phyloP scores from a whole-genome alignment of 2,329 filamentous ascomycete genomes.

The Neonectria punicea region DNA sequence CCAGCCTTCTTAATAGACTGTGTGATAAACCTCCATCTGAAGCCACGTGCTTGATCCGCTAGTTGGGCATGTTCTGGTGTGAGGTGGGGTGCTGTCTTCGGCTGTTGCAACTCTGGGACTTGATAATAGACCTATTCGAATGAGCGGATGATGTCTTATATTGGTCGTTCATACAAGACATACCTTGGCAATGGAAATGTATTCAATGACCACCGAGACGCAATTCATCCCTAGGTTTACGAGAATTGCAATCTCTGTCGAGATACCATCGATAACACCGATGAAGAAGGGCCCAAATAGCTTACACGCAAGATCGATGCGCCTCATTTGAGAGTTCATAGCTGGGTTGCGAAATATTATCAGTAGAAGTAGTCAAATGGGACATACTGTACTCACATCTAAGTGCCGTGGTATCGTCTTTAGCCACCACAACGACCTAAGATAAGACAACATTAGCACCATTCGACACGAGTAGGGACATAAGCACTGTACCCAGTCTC shows the following conservation, averaged over 20 bases:
- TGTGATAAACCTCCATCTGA: constrained; percentile 7
- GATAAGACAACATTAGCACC: constrained; percentile 15
- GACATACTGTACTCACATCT: constrained; percentile 24
- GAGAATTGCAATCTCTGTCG: constrained; percentile 60
- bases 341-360: constrained; percentile 37
- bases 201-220: constrained; percentile 61
- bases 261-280: constrained; percentile 60
- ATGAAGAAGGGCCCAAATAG: constrained; percentile 66
- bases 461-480: not conserved
- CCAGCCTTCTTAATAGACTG: constrained; percentile 23
- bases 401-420: constrained; percentile 29
- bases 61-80: not conserved
- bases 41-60: not conserved
- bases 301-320: constrained; percentile 70
- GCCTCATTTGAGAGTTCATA: constrained; percentile 69
- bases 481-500: constrained; percentile 69
- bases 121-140: constrained; percentile 39
- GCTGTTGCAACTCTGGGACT: constrained; percentile 40
- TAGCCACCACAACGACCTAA: constrained; percentile 45
- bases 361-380: not conserved
- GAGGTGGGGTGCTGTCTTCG: constrained; percentile 30
- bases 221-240: constrained; percentile 61
- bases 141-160: constrained; percentile 6
- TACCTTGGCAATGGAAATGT: constrained; percentile 57
- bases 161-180: not conserved